A percentile compares a stretch with the other conserved stretches of the same genome.
phyloP scores from a whole-genome alignment of 768 basidiomycete species.

The Coprinopsis marcescibilis region DNA sequence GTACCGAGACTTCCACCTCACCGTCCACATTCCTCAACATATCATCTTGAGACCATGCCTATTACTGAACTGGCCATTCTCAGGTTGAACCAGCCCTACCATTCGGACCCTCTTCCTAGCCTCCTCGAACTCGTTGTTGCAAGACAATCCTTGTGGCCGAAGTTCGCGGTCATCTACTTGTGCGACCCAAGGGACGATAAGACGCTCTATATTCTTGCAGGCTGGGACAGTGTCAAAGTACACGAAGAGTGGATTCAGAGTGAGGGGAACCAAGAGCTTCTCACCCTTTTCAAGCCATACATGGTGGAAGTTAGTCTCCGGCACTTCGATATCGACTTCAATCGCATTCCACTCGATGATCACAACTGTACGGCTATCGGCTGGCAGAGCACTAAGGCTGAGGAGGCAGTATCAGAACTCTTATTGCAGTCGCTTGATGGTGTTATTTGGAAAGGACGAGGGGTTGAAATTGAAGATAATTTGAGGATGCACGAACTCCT shows the following conservation, averaged over 20 bases:
- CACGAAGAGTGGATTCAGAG: neutral
- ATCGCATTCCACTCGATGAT: constrained; percentile 1
- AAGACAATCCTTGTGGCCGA: neutral
- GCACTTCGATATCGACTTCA: neutral
- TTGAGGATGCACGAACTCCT: too few relatives aligned
- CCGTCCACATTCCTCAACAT: too few relatives aligned
- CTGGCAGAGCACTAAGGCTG: too few relatives aligned
- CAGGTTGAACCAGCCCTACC: neutral
- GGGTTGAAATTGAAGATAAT: too few relatives aligned
- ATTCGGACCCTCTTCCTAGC: neutral
- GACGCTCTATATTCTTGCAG: neutral
- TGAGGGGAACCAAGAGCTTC: neutral
- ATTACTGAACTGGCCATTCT: neutral
- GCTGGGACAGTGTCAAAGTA: neutral
- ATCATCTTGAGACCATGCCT: neutral
- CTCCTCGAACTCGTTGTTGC: neutral
- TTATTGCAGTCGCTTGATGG: too few relatives aligned
- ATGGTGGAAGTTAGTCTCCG: neutral
- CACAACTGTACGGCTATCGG: too few relatives aligned
- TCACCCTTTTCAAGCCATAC: neutral
- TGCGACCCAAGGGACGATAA: neutral
- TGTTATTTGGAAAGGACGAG: too few relatives aligned
- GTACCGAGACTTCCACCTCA: too few relatives aligned
- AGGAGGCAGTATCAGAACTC: too few relatives aligned
- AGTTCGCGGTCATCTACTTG: neutral